These are phyloP conservation scores for Nemania sp. DNA, from an alignment of 2,329 filamentous ascomycete genomes.

Conservation along the genomic window DNA sequence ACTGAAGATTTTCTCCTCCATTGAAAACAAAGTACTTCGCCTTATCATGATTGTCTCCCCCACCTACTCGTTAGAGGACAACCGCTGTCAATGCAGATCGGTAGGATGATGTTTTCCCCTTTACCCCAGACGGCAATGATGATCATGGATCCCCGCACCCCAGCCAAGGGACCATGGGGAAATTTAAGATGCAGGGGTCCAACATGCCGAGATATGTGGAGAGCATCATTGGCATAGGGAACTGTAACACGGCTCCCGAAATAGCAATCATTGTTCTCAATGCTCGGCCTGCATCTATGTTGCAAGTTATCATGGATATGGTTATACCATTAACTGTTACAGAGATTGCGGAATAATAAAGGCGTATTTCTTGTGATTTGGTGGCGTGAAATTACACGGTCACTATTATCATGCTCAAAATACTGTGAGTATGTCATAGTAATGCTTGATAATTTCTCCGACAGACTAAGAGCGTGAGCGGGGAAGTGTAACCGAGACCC, in stretches of 20 bases:
- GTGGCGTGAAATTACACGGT: neutral
- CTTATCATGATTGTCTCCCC: neutral
- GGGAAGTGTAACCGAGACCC: constrained; percentile 2
- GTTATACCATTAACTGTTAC: neutral
- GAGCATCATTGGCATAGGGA: neutral
- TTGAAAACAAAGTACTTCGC: neutral
- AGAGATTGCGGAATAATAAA: too few relatives aligned
- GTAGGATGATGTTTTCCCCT: constrained; percentile 1
- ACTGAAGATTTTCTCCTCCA: neutral
- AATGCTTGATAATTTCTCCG: neutral
- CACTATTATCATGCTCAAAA: neutral
- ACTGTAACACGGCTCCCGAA: neutral
- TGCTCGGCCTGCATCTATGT: neutral
- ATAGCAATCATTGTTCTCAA: neutral
- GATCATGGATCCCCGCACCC: constrained; percentile 10
- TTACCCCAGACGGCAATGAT: constrained; percentile 7
- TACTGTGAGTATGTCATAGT: neutral
- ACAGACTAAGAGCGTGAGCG: neutral
- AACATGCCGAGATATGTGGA: constrained; percentile 1
- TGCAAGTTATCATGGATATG: neutral
- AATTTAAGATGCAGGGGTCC: neutral
- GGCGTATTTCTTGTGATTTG: too few relatives aligned
- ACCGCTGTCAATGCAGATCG: neutral
- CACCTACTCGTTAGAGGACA: neutral
- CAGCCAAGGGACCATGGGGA: constrained; percentile 6